These are phyloP conservation scores for Penicillium concentricum DNA, from an alignment of 2,329 filamentous ascomycete genomes.

Conservation along the genomic window DNA sequence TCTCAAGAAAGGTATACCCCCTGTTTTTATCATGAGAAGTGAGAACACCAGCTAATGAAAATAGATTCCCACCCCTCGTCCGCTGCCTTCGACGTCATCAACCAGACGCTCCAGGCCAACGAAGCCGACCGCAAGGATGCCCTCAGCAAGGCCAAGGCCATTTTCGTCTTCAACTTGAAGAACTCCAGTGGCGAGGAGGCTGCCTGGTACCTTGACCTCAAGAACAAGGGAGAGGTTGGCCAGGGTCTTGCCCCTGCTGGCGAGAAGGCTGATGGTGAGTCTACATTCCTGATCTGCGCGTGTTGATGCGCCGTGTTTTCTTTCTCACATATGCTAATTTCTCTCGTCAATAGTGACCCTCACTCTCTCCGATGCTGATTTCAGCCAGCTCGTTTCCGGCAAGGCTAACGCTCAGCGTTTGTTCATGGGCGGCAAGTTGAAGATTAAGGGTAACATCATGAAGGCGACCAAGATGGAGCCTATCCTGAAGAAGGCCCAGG, in stretches of 20 bases:
- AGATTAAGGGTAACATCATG: slow-evolving; percentile 98
- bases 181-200: slow-evolving; percentile 76
- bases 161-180: slow-evolving; percentile 92
- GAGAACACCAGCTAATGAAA: slow-evolving; percentile 8
- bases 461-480: slow-evolving; percentile 95
- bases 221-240: slow-evolving; percentile 79
- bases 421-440: slow-evolving; percentile 98
- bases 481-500: slow-evolving; percentile 83
- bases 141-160: slow-evolving; percentile 80
- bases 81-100: slow-evolving; percentile 85
- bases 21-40: background rate
- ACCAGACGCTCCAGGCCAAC: slow-evolving; percentile 64
- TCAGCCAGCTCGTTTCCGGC: slow-evolving; percentile 75
- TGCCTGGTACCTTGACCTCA: slow-evolving; percentile 94
- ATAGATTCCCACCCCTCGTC: slow-evolving; percentile 85
- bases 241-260: slow-evolving; percentile 68
- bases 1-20: slow-evolving; percentile 66
- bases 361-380: slow-evolving; percentile 79
- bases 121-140: slow-evolving; percentile 79
- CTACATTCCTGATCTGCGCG: background rate
- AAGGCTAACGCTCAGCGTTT: slow-evolving; percentile 92
- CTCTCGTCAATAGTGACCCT: slow-evolving; percentile 67
- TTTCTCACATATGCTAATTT: slow-evolving; percentile 4
- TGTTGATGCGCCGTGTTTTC: background rate
- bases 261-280: slow-evolving; percentile 77